These are phyloP conservation scores for Rhodotorula sp. DNA, from an alignment of 1,284 basidiomycete genomes.

Conservation along the genomic window DNA sequence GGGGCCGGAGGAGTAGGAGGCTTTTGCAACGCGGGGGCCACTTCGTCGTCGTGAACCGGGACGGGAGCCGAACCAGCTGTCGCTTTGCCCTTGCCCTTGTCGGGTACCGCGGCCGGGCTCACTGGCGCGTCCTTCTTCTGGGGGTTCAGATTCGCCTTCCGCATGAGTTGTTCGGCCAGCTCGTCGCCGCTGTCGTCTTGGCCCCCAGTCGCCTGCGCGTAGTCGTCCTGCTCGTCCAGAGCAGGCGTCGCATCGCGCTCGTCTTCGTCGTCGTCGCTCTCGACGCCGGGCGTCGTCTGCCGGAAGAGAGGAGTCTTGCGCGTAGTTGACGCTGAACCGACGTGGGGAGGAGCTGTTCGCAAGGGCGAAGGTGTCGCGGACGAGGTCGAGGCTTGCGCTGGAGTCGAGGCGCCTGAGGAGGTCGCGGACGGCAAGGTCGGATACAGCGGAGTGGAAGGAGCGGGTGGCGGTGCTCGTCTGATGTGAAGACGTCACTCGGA, in stretches of 20 bases:
- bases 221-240: slow-evolving; percentile 58
- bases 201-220: neutral
- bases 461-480: slow-evolving; percentile 21
- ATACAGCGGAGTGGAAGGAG: slow-evolving; percentile 10
- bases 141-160: slow-evolving; percentile 30
- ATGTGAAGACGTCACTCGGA: neutral
- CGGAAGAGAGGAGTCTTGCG: slow-evolving; percentile 57
- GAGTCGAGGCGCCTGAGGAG: slow-evolving; percentile 54
- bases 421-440: slow-evolving; percentile 46
- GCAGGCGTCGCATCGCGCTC: neutral
- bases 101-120: neutral
- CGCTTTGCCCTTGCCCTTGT: slow-evolving; percentile 10
- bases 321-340: neutral
- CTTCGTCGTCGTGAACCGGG: slow-evolving; percentile 12
- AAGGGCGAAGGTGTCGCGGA: neutral
- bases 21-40: slow-evolving; percentile 16
- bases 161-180: slow-evolving; percentile 33
- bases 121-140: neutral
- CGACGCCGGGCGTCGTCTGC: slow-evolving; percentile 51
- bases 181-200: slow-evolving; percentile 31
- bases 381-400: slow-evolving; percentile 51
- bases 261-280: slow-evolving; percentile 51
- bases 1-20: slow-evolving; percentile 26
- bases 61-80: neutral
- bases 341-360: neutral